Evolutionary conservation across 768 basidiomycete species (phyloP).

Genomic region (Omphalotus guepiniiformis): DNA sequence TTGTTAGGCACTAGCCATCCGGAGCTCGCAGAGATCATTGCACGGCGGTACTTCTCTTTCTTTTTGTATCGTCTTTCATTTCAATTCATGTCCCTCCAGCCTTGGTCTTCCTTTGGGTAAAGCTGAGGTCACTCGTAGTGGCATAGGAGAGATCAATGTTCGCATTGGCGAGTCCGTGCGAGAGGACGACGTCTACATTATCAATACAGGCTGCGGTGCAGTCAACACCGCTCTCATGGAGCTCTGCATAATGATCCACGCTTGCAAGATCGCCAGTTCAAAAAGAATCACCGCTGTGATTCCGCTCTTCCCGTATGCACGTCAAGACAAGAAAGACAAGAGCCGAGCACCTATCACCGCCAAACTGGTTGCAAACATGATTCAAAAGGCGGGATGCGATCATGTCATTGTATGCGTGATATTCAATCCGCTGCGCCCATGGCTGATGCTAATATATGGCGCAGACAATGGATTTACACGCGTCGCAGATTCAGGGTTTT

Average conservation of each 20-base stretch:
- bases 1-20: slow-evolving; percentile 87
- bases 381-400: slow-evolving; percentile 89
- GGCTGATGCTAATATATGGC: not conserved
- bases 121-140: slow-evolving; percentile 82
- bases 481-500: slow-evolving; percentile 99
- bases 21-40: slow-evolving; percentile 90
- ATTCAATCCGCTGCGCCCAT: not conserved
- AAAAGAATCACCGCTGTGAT: slow-evolving; percentile 98
- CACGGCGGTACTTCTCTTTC: slow-evolving; percentile 62
- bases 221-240: slow-evolving; percentile 98
- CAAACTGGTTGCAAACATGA: slow-evolving; percentile 97
- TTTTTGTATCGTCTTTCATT: slow-evolving; percentile 12
- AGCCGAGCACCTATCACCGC: slow-evolving; percentile 97
- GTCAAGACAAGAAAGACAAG: slow-evolving; percentile 99
- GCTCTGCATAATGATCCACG: slow-evolving; percentile 98
- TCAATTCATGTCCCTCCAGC: slow-evolving; percentile 34
- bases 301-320: slow-evolving; percentile 93
- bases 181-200: slow-evolving; percentile 98
- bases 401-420: slow-evolving; percentile 76
- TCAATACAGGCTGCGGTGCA: slow-evolving; percentile 85
- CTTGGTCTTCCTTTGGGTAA: slow-evolving; percentile 87
- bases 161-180: slow-evolving; percentile 93
- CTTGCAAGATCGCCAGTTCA: slow-evolving; percentile 99
- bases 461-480: slow-evolving; percentile 98
- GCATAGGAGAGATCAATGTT: slow-evolving; percentile 89